A percentile compares a stretch with the other conserved stretches of the same genome.
Conservation (phyloP, 495 filamentous ascomycete genomes). For the Hyaloscypha variabilis region DNA sequence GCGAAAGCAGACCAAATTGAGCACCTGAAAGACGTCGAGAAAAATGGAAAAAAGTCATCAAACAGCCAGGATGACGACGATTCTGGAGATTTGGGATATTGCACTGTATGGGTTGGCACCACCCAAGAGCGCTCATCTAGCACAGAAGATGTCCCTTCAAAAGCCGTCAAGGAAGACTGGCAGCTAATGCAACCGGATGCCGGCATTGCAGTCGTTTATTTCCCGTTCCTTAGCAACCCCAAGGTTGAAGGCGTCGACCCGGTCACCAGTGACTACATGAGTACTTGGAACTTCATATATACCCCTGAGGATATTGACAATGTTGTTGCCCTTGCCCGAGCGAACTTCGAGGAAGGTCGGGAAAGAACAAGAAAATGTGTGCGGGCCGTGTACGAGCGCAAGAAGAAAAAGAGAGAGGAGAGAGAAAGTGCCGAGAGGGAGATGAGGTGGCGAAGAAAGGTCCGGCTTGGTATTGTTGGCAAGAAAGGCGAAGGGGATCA, state of each 20-base stretch:
- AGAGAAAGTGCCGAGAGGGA: constrained; percentile 53
- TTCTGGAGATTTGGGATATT: constrained; percentile 74
- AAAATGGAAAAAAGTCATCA: constrained; percentile 23
- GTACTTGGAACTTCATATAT: constrained; percentile 97
- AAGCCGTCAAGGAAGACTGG: constrained; percentile 67
- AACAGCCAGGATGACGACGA: constrained; percentile 33
- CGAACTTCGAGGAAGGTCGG: constrained; percentile 82
- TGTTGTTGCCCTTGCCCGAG: constrained; percentile 77
- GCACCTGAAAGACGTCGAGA: constrained; percentile 26
- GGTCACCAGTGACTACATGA: constrained; percentile 77
- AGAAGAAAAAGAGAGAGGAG: constrained; percentile 69
- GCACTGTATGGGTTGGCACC: constrained; percentile 93
- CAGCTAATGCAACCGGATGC: constrained; percentile 75
- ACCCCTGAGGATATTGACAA: constrained; percentile 82
- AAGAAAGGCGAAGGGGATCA: constrained; percentile 50
- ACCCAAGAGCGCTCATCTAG: constrained; percentile 65
- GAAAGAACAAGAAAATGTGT: constrained; percentile 76
- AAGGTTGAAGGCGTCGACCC: constrained; percentile 81
- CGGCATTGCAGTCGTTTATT: constrained; percentile 87
- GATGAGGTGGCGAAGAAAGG: constrained; percentile 45
- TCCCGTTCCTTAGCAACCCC: constrained; percentile 84
- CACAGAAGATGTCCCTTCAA: constrained; percentile 61
- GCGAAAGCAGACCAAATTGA: constrained; percentile 56
- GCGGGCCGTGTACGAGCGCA: constrained; percentile 91
- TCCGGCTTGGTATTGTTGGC: constrained; percentile 44